phyloP scores from a whole-genome alignment of 2,329 filamentous ascomycete species.

The Fusarium proliferatum region DNA sequence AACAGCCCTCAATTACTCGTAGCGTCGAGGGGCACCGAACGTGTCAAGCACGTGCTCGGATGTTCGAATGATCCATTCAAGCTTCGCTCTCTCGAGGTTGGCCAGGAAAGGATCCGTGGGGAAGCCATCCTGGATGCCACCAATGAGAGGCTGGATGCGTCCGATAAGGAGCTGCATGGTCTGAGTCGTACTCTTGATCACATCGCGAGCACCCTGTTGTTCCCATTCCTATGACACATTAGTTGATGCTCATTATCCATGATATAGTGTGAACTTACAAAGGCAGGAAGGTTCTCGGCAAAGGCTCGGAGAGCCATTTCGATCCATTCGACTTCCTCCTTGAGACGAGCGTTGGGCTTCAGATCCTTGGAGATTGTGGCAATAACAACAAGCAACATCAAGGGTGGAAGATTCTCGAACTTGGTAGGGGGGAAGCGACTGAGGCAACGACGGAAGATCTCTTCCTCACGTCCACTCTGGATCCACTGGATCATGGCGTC shows the following conservation, averaged over 20 bases:
- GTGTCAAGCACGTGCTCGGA: slow-evolving; percentile 51
- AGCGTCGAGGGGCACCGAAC: slow-evolving; percentile 46
- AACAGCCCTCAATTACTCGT: slow-evolving; percentile 42
- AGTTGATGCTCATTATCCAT: not conserved
- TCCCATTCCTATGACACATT: slow-evolving; percentile 52
- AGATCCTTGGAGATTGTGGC: slow-evolving; percentile 72
- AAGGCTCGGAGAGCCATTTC: slow-evolving; percentile 69
- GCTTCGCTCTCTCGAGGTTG: slow-evolving; percentile 52
- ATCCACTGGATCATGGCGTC: slow-evolving; percentile 75
- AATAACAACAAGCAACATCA: slow-evolving; percentile 72
- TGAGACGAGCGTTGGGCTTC: slow-evolving; percentile 61
- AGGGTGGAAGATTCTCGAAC: slow-evolving; percentile 67
- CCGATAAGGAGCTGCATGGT: slow-evolving; percentile 54
- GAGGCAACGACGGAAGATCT: slow-evolving; percentile 66
- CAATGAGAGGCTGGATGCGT: slow-evolving; percentile 50
- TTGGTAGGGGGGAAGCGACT: slow-evolving; percentile 53
- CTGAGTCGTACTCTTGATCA: slow-evolving; percentile 53
- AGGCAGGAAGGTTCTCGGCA: slow-evolving; percentile 57
- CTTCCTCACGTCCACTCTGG: slow-evolving; percentile 70
- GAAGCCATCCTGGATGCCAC: slow-evolving; percentile 50
- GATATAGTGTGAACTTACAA: slow-evolving; percentile 56
- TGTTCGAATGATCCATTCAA: slow-evolving; percentile 54
- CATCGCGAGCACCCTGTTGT: slow-evolving; percentile 50
- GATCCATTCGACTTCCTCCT: slow-evolving; percentile 69
- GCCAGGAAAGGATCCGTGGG: slow-evolving; percentile 55